Evolutionary conservation across 2,329 filamentous ascomycete genomes (phyloP).

Genomic region (Neoarthrinium moseri): DNA sequence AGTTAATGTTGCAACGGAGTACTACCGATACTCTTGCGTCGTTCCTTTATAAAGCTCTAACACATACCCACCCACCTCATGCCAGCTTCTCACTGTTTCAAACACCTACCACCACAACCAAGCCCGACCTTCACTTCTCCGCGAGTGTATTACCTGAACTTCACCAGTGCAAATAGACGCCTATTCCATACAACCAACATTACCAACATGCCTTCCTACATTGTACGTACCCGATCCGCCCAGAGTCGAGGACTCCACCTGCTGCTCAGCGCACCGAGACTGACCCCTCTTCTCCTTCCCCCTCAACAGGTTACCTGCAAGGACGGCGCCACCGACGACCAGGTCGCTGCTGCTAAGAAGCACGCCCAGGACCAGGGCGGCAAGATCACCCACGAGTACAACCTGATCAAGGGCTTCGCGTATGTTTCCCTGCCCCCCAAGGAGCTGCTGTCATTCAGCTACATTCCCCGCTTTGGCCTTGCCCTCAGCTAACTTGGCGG

Average conservation of each 20-base stretch:
- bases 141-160: slow-evolving; percentile 10
- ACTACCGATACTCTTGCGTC: too few relatives aligned
- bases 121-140: slow-evolving; percentile 3
- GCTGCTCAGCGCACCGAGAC: background rate
- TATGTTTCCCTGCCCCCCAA: slow-evolving; percentile 55
- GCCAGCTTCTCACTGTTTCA: background rate
- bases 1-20: too few relatives aligned
- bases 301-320: slow-evolving; percentile 75
- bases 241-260: background rate
- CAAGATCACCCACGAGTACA: slow-evolving; percentile 80
- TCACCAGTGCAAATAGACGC: slow-evolving; percentile 14
- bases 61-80: too few relatives aligned
- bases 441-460: too few relatives aligned
- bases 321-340: slow-evolving; percentile 60
- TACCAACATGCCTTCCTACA: slow-evolving; percentile 54
- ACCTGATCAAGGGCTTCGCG: slow-evolving; percentile 89
- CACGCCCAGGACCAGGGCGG: slow-evolving; percentile 74
- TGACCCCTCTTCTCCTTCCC: slow-evolving; percentile 9
- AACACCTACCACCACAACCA: background rate
- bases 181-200: slow-evolving; percentile 14
- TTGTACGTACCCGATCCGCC: slow-evolving; percentile 37
- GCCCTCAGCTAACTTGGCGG: too few relatives aligned
- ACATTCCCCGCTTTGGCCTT: slow-evolving; percentile 7
- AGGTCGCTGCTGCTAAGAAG: slow-evolving; percentile 75
- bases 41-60: too few relatives aligned